Evolutionary conservation across 2,329 filamentous ascomycete genomes (phyloP), one percentile per base, ranked within the genome.

Genomic region (Dactylellina leptospora): DNA sequence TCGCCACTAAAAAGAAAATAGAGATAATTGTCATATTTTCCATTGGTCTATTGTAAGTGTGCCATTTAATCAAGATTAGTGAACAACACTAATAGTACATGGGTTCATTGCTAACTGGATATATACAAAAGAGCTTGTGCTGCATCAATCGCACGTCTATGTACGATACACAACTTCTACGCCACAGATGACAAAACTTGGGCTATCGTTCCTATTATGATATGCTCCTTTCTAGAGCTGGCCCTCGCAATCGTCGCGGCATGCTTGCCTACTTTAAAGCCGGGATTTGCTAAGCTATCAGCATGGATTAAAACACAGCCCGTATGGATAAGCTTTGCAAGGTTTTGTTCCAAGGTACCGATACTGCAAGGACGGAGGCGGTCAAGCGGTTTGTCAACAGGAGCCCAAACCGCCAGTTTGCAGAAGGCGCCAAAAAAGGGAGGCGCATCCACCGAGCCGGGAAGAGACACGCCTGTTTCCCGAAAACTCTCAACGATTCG

Each of bases 181-280:
- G 58, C 30, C 0, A 42, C 42, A 0, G 16, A 48, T 13, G 64
- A 70, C 18, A 70, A 70, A 50, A 70, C 64, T 3, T 70, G 64
- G 64, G 64, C 64, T 6, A 51, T 62, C 3, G 64, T 70, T 11
- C 64, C 64, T n/a, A 70, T 70, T 3, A 47, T 70, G 50, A 70
- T 47, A 11, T 70, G 64, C 20, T 70, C 64, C 1, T 56, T 70
- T 30, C 40, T 70, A 13, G 64, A 70, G 38, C 23, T 62, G 1
- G 36, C 50, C 0, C 30, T 70, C 0, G 64, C 56, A 5, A 70
- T 70, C 5, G 44, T 62, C 13, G 64, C 64, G 5, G 64, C 64
- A 2, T 62, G 58, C 23, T 25, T 70, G 11, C 64, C 64, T 20
- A 70, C 64, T 2, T 30, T 70, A 5, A 70, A 70, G 18, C 64